A percentile compares a stretch with the other conserved stretches of the same genome.
These are phyloP conservation scores for Crucihimalaya himalaica DNA, from an alignment of 345 rosid species.

Conservation along the genomic window DNA sequence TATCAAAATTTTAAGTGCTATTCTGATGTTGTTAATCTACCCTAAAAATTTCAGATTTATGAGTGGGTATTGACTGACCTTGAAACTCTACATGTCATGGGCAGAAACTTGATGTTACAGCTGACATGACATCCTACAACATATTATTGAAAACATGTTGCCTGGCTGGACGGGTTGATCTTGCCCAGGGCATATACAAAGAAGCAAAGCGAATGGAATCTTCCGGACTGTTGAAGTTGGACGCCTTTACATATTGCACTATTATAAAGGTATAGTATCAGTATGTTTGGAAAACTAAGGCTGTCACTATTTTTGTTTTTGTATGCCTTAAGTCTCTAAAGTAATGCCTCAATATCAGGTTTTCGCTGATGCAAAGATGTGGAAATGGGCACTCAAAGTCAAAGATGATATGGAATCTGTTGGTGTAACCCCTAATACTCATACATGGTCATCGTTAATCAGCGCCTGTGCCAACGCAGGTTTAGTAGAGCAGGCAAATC, in stretches of 20 bases:
- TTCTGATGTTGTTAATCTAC: neutral
- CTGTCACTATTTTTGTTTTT: neutral
- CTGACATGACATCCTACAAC: slow-evolving; percentile 85
- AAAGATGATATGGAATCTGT: slow-evolving; percentile 85
- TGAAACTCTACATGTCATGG: slow-evolving; percentile 32
- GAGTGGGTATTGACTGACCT: slow-evolving; percentile 4
- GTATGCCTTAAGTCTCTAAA: slow-evolving; percentile 6
- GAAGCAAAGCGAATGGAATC: slow-evolving; percentile 77
- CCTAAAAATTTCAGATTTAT: neutral
- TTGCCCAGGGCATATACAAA: slow-evolving; percentile 78
- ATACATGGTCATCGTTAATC: slow-evolving; percentile 90
- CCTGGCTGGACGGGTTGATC: slow-evolving; percentile 76
- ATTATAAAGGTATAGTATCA: slow-evolving; percentile 65
- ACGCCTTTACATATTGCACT: slow-evolving; percentile 87
- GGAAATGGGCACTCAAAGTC: slow-evolving; percentile 82
- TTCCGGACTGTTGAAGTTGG: slow-evolving; percentile 66
- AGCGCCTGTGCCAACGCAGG: slow-evolving; percentile 93
- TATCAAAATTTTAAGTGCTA: neutral
- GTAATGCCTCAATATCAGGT: slow-evolving; percentile 52
- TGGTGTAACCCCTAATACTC: slow-evolving; percentile 69
- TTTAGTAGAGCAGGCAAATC: slow-evolving; percentile 75
- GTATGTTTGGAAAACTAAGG: slow-evolving; percentile 3
- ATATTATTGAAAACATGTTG: slow-evolving; percentile 89
- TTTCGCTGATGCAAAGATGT: slow-evolving; percentile 84
- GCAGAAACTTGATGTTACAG: slow-evolving; percentile 68